Base-by-base conservation (phyloP, 495 filamentous ascomycete genomes). In the Ramalina peruviana region DNA sequence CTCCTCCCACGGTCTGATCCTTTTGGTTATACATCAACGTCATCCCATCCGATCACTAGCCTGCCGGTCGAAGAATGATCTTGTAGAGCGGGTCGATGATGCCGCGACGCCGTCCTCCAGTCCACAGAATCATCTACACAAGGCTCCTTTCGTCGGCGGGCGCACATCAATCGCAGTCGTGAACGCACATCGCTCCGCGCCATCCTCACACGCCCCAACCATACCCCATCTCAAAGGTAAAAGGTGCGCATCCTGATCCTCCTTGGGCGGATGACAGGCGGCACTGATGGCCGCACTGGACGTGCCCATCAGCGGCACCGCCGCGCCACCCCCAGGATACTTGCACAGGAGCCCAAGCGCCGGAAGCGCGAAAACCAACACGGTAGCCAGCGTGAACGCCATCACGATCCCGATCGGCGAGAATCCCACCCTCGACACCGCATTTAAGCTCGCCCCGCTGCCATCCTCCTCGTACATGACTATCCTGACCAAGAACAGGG, bases 281-380 rank as follows among this genome's bases (percentile, higher is more conserved):
- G 72, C 72, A 4, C 23, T 25, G 23, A 25, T 25, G 23, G 23
- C 23, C 23, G 23, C 23, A 25, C 23, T 25, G 23, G 23, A 25
- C 23, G 23, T 25, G 23, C 23, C 23, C 23, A 25, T 25, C 23
- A 50, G 67, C 69, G 33, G 75, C 69, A 2, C 63, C 72, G 9
- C 62, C 58, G 45, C 68, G 71, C 48, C 64, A 71, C 39, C 59
- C 62, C 5, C 60, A 63, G 0, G 63, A 66, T 1, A 72, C 40
- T 0, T 70, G 69, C 49, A 74, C 68, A 1, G 52, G 51, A 3
- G 52, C 58, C 16, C 49, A 43, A 50, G 65, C 62, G 13, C 53
- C 40, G 11, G 40, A 20, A 17, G 19, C 40, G 11, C 25, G 40
- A 17, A 4, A 11, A 11, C 25, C n/a, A 16, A 20, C 40, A 42